Base-by-base conservation (phyloP, 2,329 filamentous ascomycete species). In the Peltaster fructicola region DNA sequence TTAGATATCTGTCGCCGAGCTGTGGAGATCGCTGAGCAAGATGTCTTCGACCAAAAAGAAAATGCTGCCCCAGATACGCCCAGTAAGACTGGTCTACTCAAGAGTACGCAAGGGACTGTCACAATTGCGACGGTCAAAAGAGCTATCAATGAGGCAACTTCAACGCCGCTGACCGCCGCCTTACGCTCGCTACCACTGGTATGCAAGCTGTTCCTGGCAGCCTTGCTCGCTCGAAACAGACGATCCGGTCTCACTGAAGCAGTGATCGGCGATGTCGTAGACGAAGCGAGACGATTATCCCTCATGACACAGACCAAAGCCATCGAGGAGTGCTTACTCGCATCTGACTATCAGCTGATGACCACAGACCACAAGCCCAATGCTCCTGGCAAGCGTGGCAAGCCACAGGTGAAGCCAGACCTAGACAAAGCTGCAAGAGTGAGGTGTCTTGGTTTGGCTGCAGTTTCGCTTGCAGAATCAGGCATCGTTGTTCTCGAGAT, bases 1-100 rank as follows among this genome's bases (percentile, higher is more conserved):
- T 63, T 98, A 11, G 88, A 98, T 43, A 95, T 98, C 31, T 98
- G 90, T 49, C 70, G 88, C 15, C 70, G 88, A 35, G 88, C 88
- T 1, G 88, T 98, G 8, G 88, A 98, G 52, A 71, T 98, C 14
- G 88, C 85, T 15, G 88, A 98, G 51, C 64, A 75, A 24, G 37
- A 43, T 14, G 40, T 48, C 13, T 39, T 53, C 10, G 39, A 34
- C 6, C 27, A 26, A 11, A 40, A 41, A 21, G 44, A 49, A 28
- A 51, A 50, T 31, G 49, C 39, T 30, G 54, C 42, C 53, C 61
- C 67, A 9, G 48, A 54, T 31, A 78, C 73, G 3, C 73, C 74
- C 6, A 76, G 66, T 53, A 76, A 72, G 38, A 56, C 50, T 9
- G 48, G 51, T 11, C 45, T 47, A 15, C 43, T 41, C 9, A 10